Evolutionary conservation across 768 basidiomycete genomes (phyloP).

Genomic region (Naganishia vishniacii): DNA sequence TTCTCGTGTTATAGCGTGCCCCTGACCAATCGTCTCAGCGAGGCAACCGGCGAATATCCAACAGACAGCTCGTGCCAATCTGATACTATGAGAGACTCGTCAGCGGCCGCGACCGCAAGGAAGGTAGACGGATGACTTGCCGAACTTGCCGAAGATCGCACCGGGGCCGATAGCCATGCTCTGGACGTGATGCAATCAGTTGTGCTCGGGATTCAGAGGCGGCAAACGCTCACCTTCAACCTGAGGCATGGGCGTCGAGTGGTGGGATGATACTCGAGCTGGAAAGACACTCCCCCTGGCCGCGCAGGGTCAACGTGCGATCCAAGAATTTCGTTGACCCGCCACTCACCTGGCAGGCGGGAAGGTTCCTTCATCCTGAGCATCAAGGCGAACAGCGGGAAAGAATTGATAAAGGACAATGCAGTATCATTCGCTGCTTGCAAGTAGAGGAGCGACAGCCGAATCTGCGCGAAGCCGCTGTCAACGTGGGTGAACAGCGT

Average conservation of each 20-base stretch:
- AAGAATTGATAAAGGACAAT: slow-evolving; percentile 80
- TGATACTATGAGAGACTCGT: background rate
- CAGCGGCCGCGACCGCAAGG: background rate
- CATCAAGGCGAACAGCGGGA: slow-evolving; percentile 83
- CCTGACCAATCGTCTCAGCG: background rate
- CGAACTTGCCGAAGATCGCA: slow-evolving; percentile 7
- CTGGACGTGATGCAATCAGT: background rate
- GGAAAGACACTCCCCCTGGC: slow-evolving; percentile 5
- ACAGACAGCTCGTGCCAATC: background rate
- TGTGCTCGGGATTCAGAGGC: background rate
- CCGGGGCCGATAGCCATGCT: slow-evolving; percentile 1
- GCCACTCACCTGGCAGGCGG: slow-evolving; percentile 66
- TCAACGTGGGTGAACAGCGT: background rate
- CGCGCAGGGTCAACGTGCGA: background rate
- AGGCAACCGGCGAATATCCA: background rate
- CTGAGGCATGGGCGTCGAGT: background rate
- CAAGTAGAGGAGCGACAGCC: slow-evolving; percentile 56
- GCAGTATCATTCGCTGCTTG: slow-evolving; percentile 63
- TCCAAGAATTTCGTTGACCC: background rate
- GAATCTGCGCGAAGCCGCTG: slow-evolving; percentile 50
- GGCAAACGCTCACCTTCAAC: background rate
- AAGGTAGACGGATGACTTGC: background rate
- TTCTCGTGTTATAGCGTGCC: background rate
- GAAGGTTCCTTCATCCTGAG: slow-evolving; percentile 74
- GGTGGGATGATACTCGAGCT: background rate